Conservation (phyloP, 306 rosid genomes). For the Prinsepia uniflora region DNA sequence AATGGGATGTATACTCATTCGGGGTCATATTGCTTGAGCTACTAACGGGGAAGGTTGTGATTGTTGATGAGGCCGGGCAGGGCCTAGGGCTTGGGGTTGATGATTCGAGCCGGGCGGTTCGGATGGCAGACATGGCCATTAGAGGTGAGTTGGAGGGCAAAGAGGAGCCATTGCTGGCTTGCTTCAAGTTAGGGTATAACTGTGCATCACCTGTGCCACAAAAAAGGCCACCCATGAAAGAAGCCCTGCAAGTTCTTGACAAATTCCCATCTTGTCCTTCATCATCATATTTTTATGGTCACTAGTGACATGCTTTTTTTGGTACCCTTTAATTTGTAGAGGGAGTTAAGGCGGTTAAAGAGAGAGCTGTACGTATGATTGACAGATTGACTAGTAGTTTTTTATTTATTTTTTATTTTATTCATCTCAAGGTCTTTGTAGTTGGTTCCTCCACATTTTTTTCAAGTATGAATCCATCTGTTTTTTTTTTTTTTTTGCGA, state of each 20-base stretch:
- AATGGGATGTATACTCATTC: constrained; percentile 91
- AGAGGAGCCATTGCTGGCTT: constrained; percentile 62
- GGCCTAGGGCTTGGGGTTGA: constrained; percentile 52
- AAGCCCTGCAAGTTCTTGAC: constrained; percentile 69
- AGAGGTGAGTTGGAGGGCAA: constrained; percentile 83
- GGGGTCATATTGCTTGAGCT: constrained; percentile 82
- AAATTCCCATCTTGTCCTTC: constrained; percentile 51
- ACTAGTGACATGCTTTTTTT: constrained; percentile 23
- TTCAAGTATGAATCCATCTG: constrained; percentile 6
- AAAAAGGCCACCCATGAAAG: constrained; percentile 93
- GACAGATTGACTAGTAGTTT: constrained; percentile 34
- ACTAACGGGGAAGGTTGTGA: constrained; percentile 70
- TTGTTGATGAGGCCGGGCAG: constrained; percentile 70
- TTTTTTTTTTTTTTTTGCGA: constrained; percentile 1
- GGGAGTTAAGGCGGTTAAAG: constrained; percentile 29
- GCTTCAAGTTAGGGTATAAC: constrained; percentile 73
- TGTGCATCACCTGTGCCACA: constrained; percentile 73
- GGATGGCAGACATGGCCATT: constrained; percentile 75
- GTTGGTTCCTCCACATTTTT: neutral
- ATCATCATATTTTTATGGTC: constrained; percentile 44
- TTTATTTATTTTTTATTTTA: too few relatives aligned
- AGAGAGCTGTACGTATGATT: constrained; percentile 44
- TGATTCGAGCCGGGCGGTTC: constrained; percentile 58
- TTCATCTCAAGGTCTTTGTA: constrained; percentile 11
- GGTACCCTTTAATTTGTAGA: constrained; percentile 39